Base-by-base conservation (phyloP, 495 filamentous ascomycete genomes). In the Penicillium angulare region DNA sequence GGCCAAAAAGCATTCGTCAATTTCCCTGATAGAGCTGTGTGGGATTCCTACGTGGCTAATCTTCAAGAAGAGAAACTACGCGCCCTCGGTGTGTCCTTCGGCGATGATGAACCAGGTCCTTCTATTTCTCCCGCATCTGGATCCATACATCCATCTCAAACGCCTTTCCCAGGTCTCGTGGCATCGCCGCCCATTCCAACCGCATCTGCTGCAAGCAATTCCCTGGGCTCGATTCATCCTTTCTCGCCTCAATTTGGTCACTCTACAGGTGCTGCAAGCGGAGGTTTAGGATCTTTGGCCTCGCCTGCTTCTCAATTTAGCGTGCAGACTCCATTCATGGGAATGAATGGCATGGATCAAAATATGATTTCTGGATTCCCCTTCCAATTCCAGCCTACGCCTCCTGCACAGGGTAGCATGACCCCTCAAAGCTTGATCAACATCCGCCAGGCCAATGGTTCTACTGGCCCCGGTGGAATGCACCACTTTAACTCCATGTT, bases 21-120 rank as follows among this genome's bases (percentile, higher is more conserved):
- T 31, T 84, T 98, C 59, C 93, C 95, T 0, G 85, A 96, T 65
- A 76, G 65, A 34, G 61, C 69, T 69, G 87, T 86, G 22, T 97
- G 93, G 92, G 85, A 89, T 61, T 71, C 79, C 13, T 96, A 97
- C 69, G 87, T 92, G 24, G 76, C 86, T 40, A 79, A 81, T 43
- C 66, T 97, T 44, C 84, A 85, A 59, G 93, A 98, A 68, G 87
- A 91, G 51, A 98, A 95, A 70, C 76, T 98, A 33, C 84, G 88
- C 27, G 90, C 91, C 42, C 78, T 98, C 38, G 93, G 93, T 36
- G 93, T 97, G 2, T 87, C 79, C 15, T 76, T 86, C 46, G 86
- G 83, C 18, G 86, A 86, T 36, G 86, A 89, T 8, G 87, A 92
- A 21, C 76, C 81, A 13, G 66, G 66, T 32, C 78, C 79, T 10